phyloP scores from a whole-genome alignment of 345 rosid species.

The Euclidium syriacum region DNA sequence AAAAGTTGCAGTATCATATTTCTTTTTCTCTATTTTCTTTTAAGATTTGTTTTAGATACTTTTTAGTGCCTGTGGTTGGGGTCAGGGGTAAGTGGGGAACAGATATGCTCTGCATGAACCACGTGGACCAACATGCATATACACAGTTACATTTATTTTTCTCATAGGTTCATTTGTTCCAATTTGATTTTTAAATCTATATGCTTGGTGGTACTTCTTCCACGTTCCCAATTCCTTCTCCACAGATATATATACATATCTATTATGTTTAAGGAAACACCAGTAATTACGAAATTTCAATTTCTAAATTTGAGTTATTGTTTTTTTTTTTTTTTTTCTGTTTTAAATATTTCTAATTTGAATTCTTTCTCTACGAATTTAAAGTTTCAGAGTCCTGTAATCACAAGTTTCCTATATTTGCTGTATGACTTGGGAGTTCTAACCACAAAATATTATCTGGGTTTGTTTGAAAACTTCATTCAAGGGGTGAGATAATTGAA shows the following conservation, averaged over 20 bases:
- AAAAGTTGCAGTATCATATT: constrained; percentile 7
- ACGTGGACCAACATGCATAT: constrained; percentile 35
- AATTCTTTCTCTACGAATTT: too few relatives aligned
- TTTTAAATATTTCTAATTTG: too few relatives aligned
- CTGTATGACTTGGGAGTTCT: too few relatives aligned
- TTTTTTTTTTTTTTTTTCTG: too few relatives aligned
- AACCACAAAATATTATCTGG: too few relatives aligned
- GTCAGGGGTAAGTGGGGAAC: constrained; percentile 34
- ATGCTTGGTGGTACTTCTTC: constrained; percentile 10
- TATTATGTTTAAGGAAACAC: not conserved
- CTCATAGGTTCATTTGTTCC: not conserved
- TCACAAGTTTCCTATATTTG: too few relatives aligned
- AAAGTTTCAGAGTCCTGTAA: too few relatives aligned
- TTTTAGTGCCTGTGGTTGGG: constrained; percentile 12
- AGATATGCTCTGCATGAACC: constrained; percentile 32
- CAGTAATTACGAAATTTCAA: not conserved
- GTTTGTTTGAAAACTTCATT: too few relatives aligned
- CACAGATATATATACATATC: not conserved
- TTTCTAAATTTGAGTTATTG: too few relatives aligned
- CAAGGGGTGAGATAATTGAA: too few relatives aligned
- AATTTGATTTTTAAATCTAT: not conserved
- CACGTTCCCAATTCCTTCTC: constrained; percentile 12
- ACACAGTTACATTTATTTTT: constrained; percentile 20
- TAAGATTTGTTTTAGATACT: constrained; percentile 15
- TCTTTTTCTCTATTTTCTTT: not conserved